Evolutionary conservation across 306 rosid species (phyloP), one percentile per base, ranked within the genome.

Genomic region (Cyamopsis tetragonoloba): DNA sequence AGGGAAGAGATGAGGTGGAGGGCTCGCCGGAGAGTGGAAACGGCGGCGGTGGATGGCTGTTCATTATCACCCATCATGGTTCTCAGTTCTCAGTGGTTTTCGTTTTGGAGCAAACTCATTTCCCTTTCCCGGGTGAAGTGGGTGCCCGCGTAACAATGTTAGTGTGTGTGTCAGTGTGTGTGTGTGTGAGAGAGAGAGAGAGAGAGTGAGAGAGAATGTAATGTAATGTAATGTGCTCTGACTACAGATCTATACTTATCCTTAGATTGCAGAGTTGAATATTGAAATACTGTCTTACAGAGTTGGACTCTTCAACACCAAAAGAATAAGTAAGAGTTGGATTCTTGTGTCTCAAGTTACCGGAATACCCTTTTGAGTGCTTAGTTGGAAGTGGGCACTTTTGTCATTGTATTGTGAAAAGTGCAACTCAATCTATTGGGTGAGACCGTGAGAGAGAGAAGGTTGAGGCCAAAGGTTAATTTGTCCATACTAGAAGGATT

Each of bases 41-140:
- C 72, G 57, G 74, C 68, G 58, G 71, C 39, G 46, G 83, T 53
- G 19, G 67, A 3, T 47, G 71, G 80, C 67, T 78, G 66, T 60
- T 82, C 82, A 70, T n/a, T n/a, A n/a, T 71, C 75, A 44, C 80
- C 79, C 97, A 87, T 87, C 59, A 50, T 68, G 42, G 76, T 51
- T 60, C 18, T 85, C 81, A 87, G 14, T n/a, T n/a, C n/a, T n/a
- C n/a, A n/a, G n/a, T n/a, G n/a, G n/a, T n/a, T n/a, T n/a, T 56
- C 44, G 47, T 63, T 78, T 35, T 35, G 76, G 37, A 43, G 60
- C 35, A 44, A 58, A 79, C 69, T 66, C 96, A 86, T 91, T 77
- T 74, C 7, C 3, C 4, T 78, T 76, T n/a, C 2, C n/a, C n/a
- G n/a, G n/a, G n/a, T n/a, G 6, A 22, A 4, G 6, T 11, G 14